A percentile compares a stretch with the other conserved stretches of the same genome.
These are phyloP conservation scores for Colletotrichum destructivum DNA, from an alignment of 2,329 filamentous ascomycete species.

Conservation along the genomic window DNA sequence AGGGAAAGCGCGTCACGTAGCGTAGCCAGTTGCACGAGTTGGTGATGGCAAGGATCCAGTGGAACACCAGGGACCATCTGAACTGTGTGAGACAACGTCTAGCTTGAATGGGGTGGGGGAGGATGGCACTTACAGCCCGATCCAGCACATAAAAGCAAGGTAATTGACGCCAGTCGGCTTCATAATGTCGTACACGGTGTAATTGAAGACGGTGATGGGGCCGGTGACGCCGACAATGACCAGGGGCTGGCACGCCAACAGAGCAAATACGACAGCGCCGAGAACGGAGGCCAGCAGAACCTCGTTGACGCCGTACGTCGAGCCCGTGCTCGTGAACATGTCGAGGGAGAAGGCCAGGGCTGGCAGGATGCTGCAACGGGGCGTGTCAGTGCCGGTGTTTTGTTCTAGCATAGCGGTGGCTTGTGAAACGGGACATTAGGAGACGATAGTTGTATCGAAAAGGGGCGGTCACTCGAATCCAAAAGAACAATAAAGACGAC, in stretches of 20 bases:
- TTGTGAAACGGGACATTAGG: neutral
- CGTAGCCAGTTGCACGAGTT: constrained; percentile 92
- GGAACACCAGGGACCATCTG: constrained; percentile 87
- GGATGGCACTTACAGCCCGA: constrained; percentile 75
- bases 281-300: constrained; percentile 89
- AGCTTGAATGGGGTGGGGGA: neutral
- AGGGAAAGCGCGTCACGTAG: constrained; percentile 92
- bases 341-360: constrained; percentile 91
- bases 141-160: constrained; percentile 92
- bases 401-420: neutral
- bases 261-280: constrained; percentile 83
- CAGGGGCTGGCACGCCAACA: constrained; percentile 86
- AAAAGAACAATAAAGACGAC: neutral
- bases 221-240: constrained; percentile 93
- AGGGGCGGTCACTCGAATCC: neutral
- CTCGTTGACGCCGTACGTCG: constrained; percentile 92
- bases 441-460: neutral
- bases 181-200: constrained; percentile 94
- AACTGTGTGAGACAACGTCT: constrained; percentile 2
- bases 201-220: constrained; percentile 96
- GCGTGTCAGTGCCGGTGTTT: constrained; percentile 7
- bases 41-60: constrained; percentile 86
- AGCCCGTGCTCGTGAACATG: constrained; percentile 91
- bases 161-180: constrained; percentile 83
- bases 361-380: constrained; percentile 78